Base-by-base conservation (phyloP, 768 basidiomycete species). In the Termitomyces sp. region DNA sequence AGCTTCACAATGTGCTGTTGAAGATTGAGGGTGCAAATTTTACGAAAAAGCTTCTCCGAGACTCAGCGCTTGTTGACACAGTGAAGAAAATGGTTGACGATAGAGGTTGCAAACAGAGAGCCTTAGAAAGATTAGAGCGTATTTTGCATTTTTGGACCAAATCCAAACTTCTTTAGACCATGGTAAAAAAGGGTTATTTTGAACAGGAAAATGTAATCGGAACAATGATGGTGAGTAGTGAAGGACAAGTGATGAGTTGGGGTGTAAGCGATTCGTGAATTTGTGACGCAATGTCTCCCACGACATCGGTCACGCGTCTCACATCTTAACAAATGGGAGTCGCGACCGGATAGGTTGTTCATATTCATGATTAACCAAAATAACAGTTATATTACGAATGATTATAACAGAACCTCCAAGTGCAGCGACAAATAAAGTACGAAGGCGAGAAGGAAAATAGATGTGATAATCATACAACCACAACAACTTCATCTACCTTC, bases 401-500 rank as follows among this genome's bases (percentile, higher is more conserved):
- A 41, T 40, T 50, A 52, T n/a, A 52, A 40, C n/a, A 24, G 10
- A 20, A 41, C 38, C 38, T 52, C 38, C 52, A 26, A 10, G 24
- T 11, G 16, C 10, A 26, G 49, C 16, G 13, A 26, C 30, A 48
- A 48, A 3, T 11, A 40, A 5, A 22, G 9, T n/a, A 18, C 28
- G 20, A 10, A 33, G 16, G 8, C 32, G n/a, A 30, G 18, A 35
- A 43, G 26, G n/a, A n/a, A 3, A 45, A 44, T 44, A 33, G 3
- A 43, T 7, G 30, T 13, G n/a, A 6, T 20, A 54, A 40, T 57
- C 46, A 60, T 20, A 49, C 56, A 52, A 66, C 48, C 49, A 62
- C 50, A 35, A 62, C 65, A 35, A 62, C 65, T 28, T 66, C 65
- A 20, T 77, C 77, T 20, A 81, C 55, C 68, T 79, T 81, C 65